Conservation (phyloP, 2,329 filamentous ascomycete genomes). For the Aureobasidium sp. region DNA sequence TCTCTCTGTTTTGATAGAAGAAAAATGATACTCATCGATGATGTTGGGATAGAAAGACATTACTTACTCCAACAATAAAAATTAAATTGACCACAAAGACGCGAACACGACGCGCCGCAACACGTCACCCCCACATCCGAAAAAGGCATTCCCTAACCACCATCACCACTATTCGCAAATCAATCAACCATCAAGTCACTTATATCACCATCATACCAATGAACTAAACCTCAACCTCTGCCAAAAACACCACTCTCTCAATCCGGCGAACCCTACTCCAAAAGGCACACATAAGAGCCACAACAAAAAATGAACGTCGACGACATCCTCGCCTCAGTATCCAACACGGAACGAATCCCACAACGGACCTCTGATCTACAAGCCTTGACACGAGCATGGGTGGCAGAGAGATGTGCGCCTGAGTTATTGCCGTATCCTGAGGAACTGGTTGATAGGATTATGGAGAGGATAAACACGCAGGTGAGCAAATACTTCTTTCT, state of each 20-base stretch:
- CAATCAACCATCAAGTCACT: neutral
- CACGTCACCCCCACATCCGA: neutral
- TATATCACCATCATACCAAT: neutral
- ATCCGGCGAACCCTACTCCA: no score
- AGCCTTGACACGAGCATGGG: constrained; percentile 82
- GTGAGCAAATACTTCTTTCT: neutral
- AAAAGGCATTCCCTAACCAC: neutral
- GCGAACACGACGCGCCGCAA: neutral
- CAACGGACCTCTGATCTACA: constrained; percentile 68
- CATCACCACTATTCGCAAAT: neutral
- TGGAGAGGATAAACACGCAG: constrained; percentile 33
- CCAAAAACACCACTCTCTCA: neutral
- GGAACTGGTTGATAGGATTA: constrained; percentile 72
- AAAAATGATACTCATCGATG: neutral
- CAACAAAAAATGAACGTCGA: constrained; percentile 35
- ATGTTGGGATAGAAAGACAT: no score
- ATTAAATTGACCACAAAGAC: neutral
- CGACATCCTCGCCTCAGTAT: constrained; percentile 45
- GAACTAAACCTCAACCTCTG: neutral
- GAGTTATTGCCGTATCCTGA: constrained; percentile 77
- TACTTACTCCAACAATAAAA: no score
- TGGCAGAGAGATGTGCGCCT: constrained; percentile 81
- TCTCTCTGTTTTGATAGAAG: neutral
- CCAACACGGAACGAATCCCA: constrained; percentile 36
- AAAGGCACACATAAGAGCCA: neutral